Evolutionary conservation across 352 stramenopile species (phyloP).

Genomic region (Phytophthora vignae): DNA sequence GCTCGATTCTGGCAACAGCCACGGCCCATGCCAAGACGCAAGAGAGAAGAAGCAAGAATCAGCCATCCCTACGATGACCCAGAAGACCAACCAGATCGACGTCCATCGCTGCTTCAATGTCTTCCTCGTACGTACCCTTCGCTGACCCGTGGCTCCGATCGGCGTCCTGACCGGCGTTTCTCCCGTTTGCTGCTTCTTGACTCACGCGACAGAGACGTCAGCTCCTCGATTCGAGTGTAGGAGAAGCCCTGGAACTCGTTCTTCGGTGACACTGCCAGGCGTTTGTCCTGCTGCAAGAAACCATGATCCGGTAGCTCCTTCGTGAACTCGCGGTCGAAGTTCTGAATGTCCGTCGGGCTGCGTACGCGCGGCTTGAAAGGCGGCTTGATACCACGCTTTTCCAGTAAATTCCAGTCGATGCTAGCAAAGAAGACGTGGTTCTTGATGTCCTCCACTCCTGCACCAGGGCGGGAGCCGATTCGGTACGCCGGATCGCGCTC

Average conservation of each 20-base stretch:
- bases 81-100: slow-evolving; percentile 24
- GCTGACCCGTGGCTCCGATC: slow-evolving; percentile 36
- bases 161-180: slow-evolving; percentile 41
- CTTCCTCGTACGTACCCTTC: slow-evolving; percentile 52
- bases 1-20: slow-evolving; percentile 43
- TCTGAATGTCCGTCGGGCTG: slow-evolving; percentile 85
- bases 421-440: slow-evolving; percentile 82
- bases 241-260: slow-evolving; percentile 91
- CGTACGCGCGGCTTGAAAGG: slow-evolving; percentile 89
- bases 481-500: slow-evolving; percentile 77
- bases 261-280: slow-evolving; percentile 74
- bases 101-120: slow-evolving; percentile 36
- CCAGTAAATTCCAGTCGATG: slow-evolving; percentile 81
- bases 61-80: slow-evolving; percentile 32
- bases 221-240: slow-evolving; percentile 59
- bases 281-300: slow-evolving; percentile 83
- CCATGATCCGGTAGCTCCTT: slow-evolving; percentile 82
- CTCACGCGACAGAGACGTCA: slow-evolving; percentile 25
- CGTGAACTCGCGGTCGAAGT: slow-evolving; percentile 91
- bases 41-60: slow-evolving; percentile 35
- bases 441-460: slow-evolving; percentile 79
- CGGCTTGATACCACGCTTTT: slow-evolving; percentile 77
- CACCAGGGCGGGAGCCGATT: slow-evolving; percentile 72
- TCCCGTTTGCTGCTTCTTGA: slow-evolving; percentile 39
- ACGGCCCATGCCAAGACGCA: slow-evolving; percentile 37